These are phyloP conservation scores for Gracilaria vermiculophylla DNA, from an alignment of 23 red algal genomes.

Conservation along the genomic window DNA sequence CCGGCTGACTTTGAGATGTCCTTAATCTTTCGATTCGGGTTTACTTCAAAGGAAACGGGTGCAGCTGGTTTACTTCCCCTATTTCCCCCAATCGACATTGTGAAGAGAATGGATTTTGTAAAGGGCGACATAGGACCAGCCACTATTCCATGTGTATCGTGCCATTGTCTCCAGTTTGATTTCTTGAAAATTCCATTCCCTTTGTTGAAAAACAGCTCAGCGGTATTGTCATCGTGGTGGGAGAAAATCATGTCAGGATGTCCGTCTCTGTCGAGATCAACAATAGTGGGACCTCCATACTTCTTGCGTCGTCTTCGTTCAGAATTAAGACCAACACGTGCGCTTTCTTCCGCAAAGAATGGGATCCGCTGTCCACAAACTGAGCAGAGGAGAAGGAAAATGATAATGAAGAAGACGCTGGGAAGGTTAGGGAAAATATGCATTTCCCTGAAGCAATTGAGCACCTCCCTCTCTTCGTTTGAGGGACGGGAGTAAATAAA, in stretches of 20 bases:
- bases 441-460: too few relatives aligned
- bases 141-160: constrained; percentile 1
- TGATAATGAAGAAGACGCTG: not conserved
- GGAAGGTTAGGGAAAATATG: not conserved
- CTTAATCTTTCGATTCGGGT: not conserved
- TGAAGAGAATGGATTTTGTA: not conserved
- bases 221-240: constrained; percentile 21
- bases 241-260: constrained; percentile 57
- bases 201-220: constrained; percentile 33
- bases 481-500: too few relatives aligned
- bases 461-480: too few relatives aligned
- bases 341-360: not conserved
- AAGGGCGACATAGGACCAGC: not conserved
- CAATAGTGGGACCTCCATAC: constrained; percentile 48
- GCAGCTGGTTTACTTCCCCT: not conserved
- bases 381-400: not conserved
- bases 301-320: not conserved
- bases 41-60: constrained; percentile 16
- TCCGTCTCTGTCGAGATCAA: constrained; percentile 69
- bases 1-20: not conserved
- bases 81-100: constrained; percentile 2
- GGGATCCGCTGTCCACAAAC: not conserved
- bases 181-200: constrained; percentile 33
- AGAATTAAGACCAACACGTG: not conserved
- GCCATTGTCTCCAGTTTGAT: not conserved